Conservation (phyloP, 2,329 filamentous ascomycete species). For the Exophiala oligosperma region DNA sequence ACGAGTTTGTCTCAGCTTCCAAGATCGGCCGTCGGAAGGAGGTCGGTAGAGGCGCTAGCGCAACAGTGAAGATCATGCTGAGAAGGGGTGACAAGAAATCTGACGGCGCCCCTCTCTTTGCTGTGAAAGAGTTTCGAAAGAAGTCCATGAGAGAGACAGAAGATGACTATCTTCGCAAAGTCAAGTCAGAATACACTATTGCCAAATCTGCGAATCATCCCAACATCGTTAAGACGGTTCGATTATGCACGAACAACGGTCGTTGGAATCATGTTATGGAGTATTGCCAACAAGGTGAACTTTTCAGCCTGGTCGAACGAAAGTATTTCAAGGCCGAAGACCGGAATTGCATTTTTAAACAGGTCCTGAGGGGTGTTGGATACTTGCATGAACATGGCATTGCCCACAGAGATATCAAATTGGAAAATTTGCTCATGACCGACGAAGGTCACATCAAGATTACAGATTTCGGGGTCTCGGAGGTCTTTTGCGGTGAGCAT, state of each 20-base stretch:
- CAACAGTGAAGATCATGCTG: conserved; percentile 77
- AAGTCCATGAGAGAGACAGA: conserved; percentile 68
- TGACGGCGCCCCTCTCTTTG: conserved; percentile 60
- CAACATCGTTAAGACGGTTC: conserved; percentile 80
- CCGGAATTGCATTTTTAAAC: conserved; percentile 84
- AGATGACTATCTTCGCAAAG: conserved; percentile 80
- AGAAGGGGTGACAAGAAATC: conserved; percentile 61
- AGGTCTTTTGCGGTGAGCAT: conserved; percentile 80
- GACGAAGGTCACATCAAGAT: conserved; percentile 83
- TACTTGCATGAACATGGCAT: conserved; percentile 83
- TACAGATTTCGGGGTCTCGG: conserved; percentile 86
- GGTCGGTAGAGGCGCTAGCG: conserved; percentile 79
- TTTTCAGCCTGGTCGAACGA: conserved; percentile 73
- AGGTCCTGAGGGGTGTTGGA: conserved; percentile 76
- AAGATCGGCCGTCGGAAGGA: conserved; percentile 72
- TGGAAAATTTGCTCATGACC: conserved; percentile 80
- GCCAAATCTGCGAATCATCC: conserved; percentile 82
- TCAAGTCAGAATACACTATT: conserved; percentile 88
- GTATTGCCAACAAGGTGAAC: conserved; percentile 78
- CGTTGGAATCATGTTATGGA: conserved; percentile 94
- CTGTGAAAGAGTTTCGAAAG: conserved; percentile 83
- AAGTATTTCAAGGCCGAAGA: conserved; percentile 68
- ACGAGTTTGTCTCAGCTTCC: conserved; percentile 70
- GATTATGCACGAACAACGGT: conserved; percentile 70
- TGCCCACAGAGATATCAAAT: conserved; percentile 86